These are phyloP conservation scores for Penicillium sp. DNA, from an alignment of 2,329 filamentous ascomycete genomes.

Conservation along the genomic window DNA sequence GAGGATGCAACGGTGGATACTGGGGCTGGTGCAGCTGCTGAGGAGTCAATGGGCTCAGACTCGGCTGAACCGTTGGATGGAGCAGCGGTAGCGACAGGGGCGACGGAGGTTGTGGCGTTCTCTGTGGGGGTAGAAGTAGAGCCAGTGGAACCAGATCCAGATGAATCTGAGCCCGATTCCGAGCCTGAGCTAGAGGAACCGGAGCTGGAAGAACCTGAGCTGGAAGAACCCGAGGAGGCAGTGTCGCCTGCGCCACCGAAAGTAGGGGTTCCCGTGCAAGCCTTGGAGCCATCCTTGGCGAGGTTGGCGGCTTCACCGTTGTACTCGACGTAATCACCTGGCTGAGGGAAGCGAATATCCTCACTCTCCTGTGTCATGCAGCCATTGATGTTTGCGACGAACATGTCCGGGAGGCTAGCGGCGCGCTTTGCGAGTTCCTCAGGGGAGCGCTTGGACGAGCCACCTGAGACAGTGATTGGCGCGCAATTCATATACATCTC, in stretches of 20 bases:
- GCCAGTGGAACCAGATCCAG: not conserved
- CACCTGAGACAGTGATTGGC: conserved; percentile 63
- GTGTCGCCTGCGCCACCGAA: conserved; percentile 34
- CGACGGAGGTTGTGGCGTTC: not conserved
- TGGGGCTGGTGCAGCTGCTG: conserved; percentile 2
- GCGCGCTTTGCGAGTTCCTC: conserved; percentile 53
- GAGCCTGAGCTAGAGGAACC: conserved; percentile 13
- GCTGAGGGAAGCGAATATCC: conserved; percentile 67
- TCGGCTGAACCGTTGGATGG: conserved; percentile 1
- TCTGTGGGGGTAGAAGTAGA: conserved; percentile 7
- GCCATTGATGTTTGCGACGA: conserved; percentile 67
- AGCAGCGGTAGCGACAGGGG: conserved; percentile 9
- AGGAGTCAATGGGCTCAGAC: not conserved
- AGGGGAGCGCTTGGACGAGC: conserved; percentile 45
- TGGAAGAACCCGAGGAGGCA: conserved; percentile 26
- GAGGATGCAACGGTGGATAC: not conserved
- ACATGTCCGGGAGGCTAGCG: conserved; percentile 68
- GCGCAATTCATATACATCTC: conserved; percentile 99
- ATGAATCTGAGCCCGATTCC: conserved; percentile 13
- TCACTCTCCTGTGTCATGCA: conserved; percentile 56
- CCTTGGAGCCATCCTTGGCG: conserved; percentile 28
- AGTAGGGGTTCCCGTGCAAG: conserved; percentile 33
- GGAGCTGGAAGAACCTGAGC: conserved; percentile 30
- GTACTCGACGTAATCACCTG: conserved; percentile 59
- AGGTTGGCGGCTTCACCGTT: conserved; percentile 45